Evolutionary conservation across 441 rosid species (phyloP).

Genomic region (Geranium incanum): DNA sequence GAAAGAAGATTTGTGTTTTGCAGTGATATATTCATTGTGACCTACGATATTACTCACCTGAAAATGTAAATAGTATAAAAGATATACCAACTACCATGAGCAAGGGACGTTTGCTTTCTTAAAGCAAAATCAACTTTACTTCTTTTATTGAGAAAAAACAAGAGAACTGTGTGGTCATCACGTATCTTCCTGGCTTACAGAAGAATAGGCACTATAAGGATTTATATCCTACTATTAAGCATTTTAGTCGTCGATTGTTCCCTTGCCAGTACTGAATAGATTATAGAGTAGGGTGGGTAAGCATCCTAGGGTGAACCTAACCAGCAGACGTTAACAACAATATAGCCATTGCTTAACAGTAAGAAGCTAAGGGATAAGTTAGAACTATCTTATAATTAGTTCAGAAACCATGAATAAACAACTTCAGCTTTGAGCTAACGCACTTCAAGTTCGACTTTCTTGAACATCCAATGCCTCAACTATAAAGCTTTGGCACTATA

Average conservation of each 20-base stretch:
- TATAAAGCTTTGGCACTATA: not conserved
- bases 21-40: not conserved
- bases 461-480: not conserved
- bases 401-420: not conserved
- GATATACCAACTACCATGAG: not conserved
- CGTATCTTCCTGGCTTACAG: not conserved
- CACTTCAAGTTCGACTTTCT: not conserved
- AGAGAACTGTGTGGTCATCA: not conserved
- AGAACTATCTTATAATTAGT: not conserved
- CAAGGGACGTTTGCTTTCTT: not conserved
- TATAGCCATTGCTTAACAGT: not conserved
- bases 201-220: not conserved
- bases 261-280: not conserved
- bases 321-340: not conserved
- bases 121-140: not conserved
- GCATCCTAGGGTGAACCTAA: not conserved
- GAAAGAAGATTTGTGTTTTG: slow-evolving; percentile 1
- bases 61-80: too few relatives aligned
- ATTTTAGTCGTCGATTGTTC: not conserved
- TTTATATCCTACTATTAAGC: not conserved
- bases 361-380: not conserved
- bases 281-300: not conserved
- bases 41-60: not conserved
- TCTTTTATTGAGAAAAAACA: too few relatives aligned
- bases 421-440: not conserved